Evolutionary conservation across 371 early-diverging fungal genomes (phyloP).

Genomic region (Synchytrium microbalum): DNA sequence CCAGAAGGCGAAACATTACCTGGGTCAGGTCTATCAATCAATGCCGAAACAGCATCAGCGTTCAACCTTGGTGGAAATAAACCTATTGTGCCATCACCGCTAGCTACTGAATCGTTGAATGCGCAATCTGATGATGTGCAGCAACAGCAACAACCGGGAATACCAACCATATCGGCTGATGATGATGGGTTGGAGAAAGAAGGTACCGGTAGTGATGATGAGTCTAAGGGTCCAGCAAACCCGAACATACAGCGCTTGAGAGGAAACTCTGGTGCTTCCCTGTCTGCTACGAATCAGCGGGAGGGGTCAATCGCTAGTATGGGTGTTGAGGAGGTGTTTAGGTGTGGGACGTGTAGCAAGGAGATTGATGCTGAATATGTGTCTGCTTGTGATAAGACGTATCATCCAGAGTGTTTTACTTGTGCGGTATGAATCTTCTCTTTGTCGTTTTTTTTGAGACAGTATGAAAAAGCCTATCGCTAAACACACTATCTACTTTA

Average conservation of each 20-base stretch:
- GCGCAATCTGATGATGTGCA: too few species aligned
- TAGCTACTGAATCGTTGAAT: neutral
- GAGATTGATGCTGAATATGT: neutral
- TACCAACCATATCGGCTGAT: too few species aligned
- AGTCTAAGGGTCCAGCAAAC: too few species aligned
- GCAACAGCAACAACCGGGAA: too few species aligned
- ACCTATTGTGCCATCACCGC: slow-evolving; percentile 1
- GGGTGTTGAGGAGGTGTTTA: neutral
- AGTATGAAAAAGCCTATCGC: too few species aligned
- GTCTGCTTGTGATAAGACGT: neutral
- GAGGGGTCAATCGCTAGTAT: neutral
- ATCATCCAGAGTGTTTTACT: neutral
- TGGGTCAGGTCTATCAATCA: neutral
- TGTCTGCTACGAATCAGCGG: neutral
- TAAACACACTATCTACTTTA: neutral
- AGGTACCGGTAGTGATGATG: too few species aligned
- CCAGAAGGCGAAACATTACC: neutral
- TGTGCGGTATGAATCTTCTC: neutral
- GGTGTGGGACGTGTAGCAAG: neutral
- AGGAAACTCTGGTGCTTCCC: too few species aligned
- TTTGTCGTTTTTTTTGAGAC: too few species aligned
- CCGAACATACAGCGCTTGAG: too few species aligned
- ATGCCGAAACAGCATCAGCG: neutral
- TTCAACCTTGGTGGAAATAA: neutral
- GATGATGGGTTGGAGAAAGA: too few species aligned